Evolutionary conservation across 2,329 filamentous ascomycete species (phyloP), one percentile per base, ranked within the genome.

Genomic region (Clarireedia homoeocarpa): DNA sequence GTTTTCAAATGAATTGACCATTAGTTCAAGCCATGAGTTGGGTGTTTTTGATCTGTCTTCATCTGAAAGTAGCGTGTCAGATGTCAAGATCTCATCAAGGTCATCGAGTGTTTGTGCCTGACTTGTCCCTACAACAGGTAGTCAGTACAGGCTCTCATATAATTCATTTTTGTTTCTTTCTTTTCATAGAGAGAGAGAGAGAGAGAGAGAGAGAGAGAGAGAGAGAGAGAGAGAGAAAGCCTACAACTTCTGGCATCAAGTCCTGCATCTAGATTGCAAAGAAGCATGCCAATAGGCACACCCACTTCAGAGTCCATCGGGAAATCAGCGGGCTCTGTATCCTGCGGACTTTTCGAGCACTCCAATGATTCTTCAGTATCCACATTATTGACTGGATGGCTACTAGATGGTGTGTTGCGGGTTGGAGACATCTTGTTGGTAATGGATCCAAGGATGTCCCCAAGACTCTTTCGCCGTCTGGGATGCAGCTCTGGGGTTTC

Each of bases 391-490:
- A 34, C 23, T 34, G 34, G 27, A n/a, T 55, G 23, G 20, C 52
- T 17, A 42, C n/a, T 49, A 23, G 24, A 51, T 3, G 15, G 40
- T 26, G 52, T 23, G 40, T 24, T 15, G 23, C 51, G 53, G 34
- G 46, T 61, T 40, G 58, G 47, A 9, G 59, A 48, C 20, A 55
- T 49, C 40, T 54, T 63, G 40, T 58, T 61, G 4, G 54, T 58
- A 27, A 66, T 56, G 26, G 61, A 61, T 9, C 57, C 63, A 4
- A 65, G 44, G 5, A 66, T 59, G 52, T 66, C 58, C 9, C 60
- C 52, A 15, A 66, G 54, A 58, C 65, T 67, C 49, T 60, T 65
- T 23, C 65, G 57, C 54, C 63, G 55, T 36, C 39, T 59, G 9
- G 52, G 51, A 42, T 40, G 38, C 36, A 30, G n/a, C 24, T 45